Percentiles rank a stretch among this genome's conserved stretches.
These are phyloP conservation scores for Insectozyma bohioensis DNA, from an alignment of 1,139 yeast genomes.

Conservation along the genomic window DNA sequence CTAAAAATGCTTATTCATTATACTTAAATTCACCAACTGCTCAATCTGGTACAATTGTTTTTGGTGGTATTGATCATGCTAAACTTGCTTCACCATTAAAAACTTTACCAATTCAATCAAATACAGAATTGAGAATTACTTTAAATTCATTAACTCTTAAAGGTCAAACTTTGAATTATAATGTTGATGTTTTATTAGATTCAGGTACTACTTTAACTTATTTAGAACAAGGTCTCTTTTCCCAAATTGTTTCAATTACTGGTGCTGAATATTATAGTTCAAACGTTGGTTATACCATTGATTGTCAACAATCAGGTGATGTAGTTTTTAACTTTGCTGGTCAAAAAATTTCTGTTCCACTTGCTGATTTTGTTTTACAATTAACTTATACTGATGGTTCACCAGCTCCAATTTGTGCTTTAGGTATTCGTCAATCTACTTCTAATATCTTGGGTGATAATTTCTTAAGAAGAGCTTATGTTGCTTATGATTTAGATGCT, in stretches of 20 bases:
- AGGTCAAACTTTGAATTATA: slow-evolving; percentile 1
- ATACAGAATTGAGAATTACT: slow-evolving; percentile 5
- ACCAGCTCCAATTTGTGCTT: slow-evolving; percentile 7
- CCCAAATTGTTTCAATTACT: slow-evolving; percentile 14
- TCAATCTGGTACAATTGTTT: slow-evolving; percentile 23
- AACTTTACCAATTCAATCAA: slow-evolving; percentile 7
- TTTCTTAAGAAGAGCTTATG: slow-evolving; percentile 31
- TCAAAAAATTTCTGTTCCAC: slow-evolving; percentile 30
- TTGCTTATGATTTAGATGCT: slow-evolving; percentile 30
- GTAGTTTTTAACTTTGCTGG: slow-evolving; percentile 29
- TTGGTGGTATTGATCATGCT: slow-evolving; percentile 31
- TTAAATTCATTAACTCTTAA: slow-evolving; percentile 7
- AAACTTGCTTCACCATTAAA: slow-evolving; percentile 24
- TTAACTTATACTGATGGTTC: slow-evolving; percentile 6
- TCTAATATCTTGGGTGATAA: slow-evolving; percentile 25
- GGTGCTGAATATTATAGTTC: slow-evolving; percentile 15
- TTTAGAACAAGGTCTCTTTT: slow-evolving; percentile 20
- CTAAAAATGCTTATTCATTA: slow-evolving; percentile 38
- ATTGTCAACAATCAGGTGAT: slow-evolving; percentile 9
- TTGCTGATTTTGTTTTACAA: slow-evolving; percentile 19
- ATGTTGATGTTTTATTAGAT: slow-evolving; percentile 17
- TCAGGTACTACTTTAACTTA: slow-evolving; percentile 33
- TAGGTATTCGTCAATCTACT: slow-evolving; percentile 6
- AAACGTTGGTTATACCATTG: slow-evolving; percentile 14
- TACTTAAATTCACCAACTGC: slow-evolving; percentile 27